A percentile compares a stretch with the other conserved stretches of the same genome.
Evolutionary conservation across 2,329 filamentous ascomycete genomes (phyloP).

Genomic region (Neoarthrinium moseri): DNA sequence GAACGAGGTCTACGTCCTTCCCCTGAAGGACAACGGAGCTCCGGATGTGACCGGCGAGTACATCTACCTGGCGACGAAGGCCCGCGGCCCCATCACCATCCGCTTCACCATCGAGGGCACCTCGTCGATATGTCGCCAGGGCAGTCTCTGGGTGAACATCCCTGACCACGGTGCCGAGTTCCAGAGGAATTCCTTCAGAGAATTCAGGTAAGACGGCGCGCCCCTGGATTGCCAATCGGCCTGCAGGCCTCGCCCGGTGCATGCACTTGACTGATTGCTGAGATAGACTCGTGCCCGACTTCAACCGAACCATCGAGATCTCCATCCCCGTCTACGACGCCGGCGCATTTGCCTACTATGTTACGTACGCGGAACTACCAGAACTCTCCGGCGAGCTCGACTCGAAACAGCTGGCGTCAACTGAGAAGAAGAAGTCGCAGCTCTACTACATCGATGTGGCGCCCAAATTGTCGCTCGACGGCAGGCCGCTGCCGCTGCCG

Average conservation of each 20-base stretch:
- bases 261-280: conserved; percentile 9
- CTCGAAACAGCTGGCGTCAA: conserved; percentile 43
- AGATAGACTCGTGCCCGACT: conserved; percentile 78
- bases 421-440: conserved; percentile 65
- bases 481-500: conserved; percentile 74
- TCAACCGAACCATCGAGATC: conserved; percentile 88
- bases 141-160: conserved; percentile 96
- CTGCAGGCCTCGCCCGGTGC: no score
- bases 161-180: conserved; percentile 76
- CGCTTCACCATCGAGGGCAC: conserved; percentile 92
- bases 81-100: conserved; percentile 72
- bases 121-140: conserved; percentile 91
- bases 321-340: conserved; percentile 80
- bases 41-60: conserved; percentile 87
- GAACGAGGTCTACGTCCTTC: conserved; percentile 80
- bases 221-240: background rate
- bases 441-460: conserved; percentile 93
- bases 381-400: conserved; percentile 62
- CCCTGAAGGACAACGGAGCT: conserved; percentile 88
- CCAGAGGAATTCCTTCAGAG: conserved; percentile 73
- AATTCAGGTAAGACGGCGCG: conserved; percentile 69
- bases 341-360: conserved; percentile 92
- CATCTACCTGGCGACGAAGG: conserved; percentile 80
- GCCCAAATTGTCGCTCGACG: conserved; percentile 73
- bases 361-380: conserved; percentile 85